Conservation (phyloP, 129 eudicot genomes). For the Glebionis coronaria region DNA sequence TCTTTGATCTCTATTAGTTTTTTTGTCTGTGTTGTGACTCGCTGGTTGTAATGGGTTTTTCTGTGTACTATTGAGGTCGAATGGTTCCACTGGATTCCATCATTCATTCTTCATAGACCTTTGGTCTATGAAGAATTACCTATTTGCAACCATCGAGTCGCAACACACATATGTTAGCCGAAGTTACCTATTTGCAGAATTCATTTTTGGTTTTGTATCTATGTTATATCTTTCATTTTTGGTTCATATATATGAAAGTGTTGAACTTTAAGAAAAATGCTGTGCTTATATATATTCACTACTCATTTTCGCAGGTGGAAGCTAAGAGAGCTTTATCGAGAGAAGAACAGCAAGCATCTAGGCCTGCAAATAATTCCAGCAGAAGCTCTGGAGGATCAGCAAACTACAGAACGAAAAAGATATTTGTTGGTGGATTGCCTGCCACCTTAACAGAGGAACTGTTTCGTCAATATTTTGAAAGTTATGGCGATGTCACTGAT, state of each 20-base stretch:
- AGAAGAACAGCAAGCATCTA: constrained; percentile 54
- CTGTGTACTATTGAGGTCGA: not conserved
- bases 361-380: constrained; percentile 36
- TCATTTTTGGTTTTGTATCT: not conserved
- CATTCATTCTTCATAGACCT: not conserved
- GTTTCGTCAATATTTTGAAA: constrained; percentile 56
- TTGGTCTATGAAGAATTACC: too few relatives aligned
- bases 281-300: not conserved
- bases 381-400: constrained; percentile 45
- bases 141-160: too few relatives aligned
- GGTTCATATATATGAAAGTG: not conserved
- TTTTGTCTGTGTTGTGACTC: not conserved
- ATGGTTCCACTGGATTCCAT: not conserved
- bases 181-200: not conserved
- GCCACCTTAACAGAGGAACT: constrained; percentile 58
- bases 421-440: constrained; percentile 89
- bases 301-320: constrained; percentile 53
- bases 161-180: too few relatives aligned
- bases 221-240: not conserved
- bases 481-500: constrained; percentile 55
- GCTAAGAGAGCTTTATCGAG: constrained; percentile 76
- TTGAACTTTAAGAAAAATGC: not conserved
- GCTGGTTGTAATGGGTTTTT: not conserved
- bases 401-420: constrained; percentile 64
- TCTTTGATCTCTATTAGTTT: not conserved